Percentiles rank a stretch among this genome's conserved stretches.
These are phyloP conservation scores for Chrysochromulina parva DNA, from an alignment of 78 protist species.

Conservation along the genomic window DNA sequence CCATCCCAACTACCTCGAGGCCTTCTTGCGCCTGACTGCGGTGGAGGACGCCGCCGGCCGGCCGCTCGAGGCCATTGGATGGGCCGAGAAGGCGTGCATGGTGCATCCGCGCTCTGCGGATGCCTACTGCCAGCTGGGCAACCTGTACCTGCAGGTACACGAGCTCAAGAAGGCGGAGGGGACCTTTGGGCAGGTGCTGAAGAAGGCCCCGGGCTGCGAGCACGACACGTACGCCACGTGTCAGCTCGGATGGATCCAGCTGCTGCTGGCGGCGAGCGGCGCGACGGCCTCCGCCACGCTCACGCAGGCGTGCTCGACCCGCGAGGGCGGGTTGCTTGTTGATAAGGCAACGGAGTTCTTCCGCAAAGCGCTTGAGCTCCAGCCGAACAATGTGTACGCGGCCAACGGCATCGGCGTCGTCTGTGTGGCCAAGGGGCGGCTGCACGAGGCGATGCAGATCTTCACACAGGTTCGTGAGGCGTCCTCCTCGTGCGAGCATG, in stretches of 20 bases:
- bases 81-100: not conserved
- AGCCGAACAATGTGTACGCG: conserved; percentile 69
- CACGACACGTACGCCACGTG: no score
- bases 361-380: not conserved
- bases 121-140: no score
- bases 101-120: no score
- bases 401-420: conserved; percentile 79
- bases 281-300: no score
- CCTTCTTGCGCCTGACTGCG: not conserved
- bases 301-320: not conserved
- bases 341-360: not conserved
- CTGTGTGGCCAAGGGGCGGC: conserved; percentile 57
- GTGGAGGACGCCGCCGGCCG: not conserved
- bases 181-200: no score
- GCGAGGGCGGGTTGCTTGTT: not conserved
- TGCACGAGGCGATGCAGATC: conserved; percentile 52
- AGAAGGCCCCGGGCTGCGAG: no score
- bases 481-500: conserved; percentile 32
- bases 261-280: no score
- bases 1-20: conserved; percentile 12
- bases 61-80: not conserved
- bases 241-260: no score
- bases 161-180: no score
- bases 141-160: no score
- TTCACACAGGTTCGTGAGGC: conserved; percentile 63